phyloP scores from a whole-genome alignment of 352 stramenopile species.

The Blastocystis sp. region DNA sequence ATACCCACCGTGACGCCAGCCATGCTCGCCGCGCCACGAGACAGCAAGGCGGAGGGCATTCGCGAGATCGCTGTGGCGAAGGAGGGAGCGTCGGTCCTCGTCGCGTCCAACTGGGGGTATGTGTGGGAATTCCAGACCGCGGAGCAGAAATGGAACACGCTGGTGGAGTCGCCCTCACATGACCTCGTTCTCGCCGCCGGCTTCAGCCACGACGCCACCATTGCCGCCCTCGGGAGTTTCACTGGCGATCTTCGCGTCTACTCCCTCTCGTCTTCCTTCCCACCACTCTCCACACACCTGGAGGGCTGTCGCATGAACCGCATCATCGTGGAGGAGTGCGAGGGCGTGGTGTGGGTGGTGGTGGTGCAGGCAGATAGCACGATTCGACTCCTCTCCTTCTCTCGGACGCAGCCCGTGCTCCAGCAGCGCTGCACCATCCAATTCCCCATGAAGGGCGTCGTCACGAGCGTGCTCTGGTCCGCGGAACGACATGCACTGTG shows the following conservation, averaged over 20 bases:
- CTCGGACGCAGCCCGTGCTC: background rate
- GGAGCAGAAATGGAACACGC: background rate
- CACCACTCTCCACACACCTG: background rate
- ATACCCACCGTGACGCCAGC: background rate
- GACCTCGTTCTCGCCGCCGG: slow-evolving; percentile 10
- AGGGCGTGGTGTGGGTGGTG: background rate
- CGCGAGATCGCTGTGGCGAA: slow-evolving; percentile 1
- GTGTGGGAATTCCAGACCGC: slow-evolving; percentile 29
- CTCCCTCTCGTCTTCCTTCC: background rate
- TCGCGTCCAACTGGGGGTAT: slow-evolving; percentile 71
- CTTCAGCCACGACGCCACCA: background rate
- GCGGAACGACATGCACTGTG: slow-evolving; percentile 24
- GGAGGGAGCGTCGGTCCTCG: background rate
- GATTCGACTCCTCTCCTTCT: background rate
- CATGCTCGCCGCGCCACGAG: background rate
- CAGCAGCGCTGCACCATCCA: background rate
- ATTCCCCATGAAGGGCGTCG: background rate
- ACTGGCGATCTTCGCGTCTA: background rate
- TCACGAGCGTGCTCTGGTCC: slow-evolving; percentile 23
- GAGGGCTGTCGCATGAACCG: background rate
- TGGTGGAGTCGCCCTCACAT: background rate
- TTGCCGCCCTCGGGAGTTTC: background rate
- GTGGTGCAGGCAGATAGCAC: background rate
- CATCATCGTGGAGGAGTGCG: background rate
- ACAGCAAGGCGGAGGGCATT: slow-evolving; percentile 66